Conservation (phyloP, 2,329 filamentous ascomycete genomes). For the Neonectria magnoliae region DNA sequence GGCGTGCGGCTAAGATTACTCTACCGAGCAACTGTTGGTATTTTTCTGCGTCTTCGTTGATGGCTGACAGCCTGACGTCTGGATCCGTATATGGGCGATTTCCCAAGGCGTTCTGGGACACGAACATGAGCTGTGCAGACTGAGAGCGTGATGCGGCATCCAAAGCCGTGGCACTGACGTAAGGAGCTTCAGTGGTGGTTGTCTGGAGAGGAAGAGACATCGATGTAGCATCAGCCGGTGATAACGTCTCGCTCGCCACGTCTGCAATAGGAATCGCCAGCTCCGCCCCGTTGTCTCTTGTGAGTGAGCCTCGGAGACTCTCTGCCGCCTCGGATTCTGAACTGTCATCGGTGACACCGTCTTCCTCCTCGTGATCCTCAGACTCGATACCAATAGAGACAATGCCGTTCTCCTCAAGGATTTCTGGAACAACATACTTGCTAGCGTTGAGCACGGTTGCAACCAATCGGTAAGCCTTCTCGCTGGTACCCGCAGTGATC, state of each 20-base stretch:
- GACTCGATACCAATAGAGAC: not conserved
- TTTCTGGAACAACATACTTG: not conserved
- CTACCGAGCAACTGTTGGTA: conserved; percentile 3
- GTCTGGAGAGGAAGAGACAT: not conserved
- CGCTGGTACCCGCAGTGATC: not conserved
- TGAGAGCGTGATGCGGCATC: not conserved
- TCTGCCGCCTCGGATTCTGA: not conserved
- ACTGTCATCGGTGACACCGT: not conserved
- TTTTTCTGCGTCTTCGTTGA: not conserved
- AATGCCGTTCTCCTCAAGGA: conserved; percentile 1
- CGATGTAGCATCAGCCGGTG: not conserved
- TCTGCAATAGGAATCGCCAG: not conserved
- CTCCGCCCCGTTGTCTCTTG: not conserved
- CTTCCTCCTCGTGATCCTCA: not conserved
- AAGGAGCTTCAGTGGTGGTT: not conserved
- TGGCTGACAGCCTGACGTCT: not conserved
- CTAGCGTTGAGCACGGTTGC: not conserved
- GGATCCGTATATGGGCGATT: not conserved
- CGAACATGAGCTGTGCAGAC: not conserved
- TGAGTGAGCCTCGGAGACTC: not conserved
- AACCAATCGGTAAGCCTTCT: conserved; percentile 7
- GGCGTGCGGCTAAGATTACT: not conserved
- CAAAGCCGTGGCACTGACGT: not conserved
- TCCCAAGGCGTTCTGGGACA: not conserved
- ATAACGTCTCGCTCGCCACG: not conserved